Evolutionary conservation across 2,329 filamentous ascomycete species (phyloP), one percentile per base, ranked within the genome.

Genomic region (Beauveria asiatica): DNA sequence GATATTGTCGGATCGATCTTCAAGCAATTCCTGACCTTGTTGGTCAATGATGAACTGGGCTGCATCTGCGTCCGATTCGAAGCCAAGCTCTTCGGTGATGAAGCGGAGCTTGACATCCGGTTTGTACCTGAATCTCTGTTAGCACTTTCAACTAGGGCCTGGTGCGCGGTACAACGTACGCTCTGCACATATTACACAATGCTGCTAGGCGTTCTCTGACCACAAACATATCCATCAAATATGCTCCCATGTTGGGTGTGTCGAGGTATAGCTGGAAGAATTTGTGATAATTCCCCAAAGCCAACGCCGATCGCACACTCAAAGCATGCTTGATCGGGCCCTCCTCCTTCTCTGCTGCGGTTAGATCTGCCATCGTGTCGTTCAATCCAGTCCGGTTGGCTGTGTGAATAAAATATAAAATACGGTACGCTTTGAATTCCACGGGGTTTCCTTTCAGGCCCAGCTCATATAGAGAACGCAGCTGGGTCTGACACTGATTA

Each of bases 401-500:
- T 70, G 94, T 97, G 76, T 97, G 92, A 76, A 99, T 94, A 80
- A 96, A 96, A 84, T 99, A 99, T 73, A 99, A 83, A 77, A 99
- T 97, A 84, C 94, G 93, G 81, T 99, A 99, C 65, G 93, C 94
- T 84, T 94, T 94, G 78, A 99, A 99, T 76, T 99, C 94, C 78
- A 90, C 87, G 71, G 90, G 86, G 75, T 92, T 92, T 69, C 93
- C 94, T 71, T 90, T 90, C 73, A 96, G 79, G 67, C 90, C 89
- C 78, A 90, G 84, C 74, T 85, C 84, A 77, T 99, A 97, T 70
- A 99, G 80, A 66, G 89, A 91, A 75, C 91, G 90, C 72, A 99
- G 82, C 79, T 99, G 94, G 70, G 94, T 97, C 80, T 99, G 94
- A 77, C 94, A 99, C 83, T 99, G 94, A 80, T 99, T 99, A 94